phyloP scores from a whole-genome alignment of 495 filamentous ascomycete genomes.

The Physcia stellaris region DNA sequence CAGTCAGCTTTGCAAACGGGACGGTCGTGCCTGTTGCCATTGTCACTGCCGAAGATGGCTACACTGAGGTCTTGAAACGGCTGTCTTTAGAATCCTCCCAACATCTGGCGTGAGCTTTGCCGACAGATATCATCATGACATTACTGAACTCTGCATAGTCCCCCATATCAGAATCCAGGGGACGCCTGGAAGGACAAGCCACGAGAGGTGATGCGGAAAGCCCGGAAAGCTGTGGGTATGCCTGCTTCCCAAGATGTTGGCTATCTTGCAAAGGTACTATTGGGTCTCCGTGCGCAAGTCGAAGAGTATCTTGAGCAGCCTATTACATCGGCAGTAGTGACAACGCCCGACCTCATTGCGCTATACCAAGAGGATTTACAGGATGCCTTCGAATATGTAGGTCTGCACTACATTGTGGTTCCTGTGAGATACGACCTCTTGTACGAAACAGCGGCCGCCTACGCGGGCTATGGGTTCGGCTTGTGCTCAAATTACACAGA shows the following conservation, averaged over 20 bases:
- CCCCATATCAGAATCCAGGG: slow-evolving; percentile 3
- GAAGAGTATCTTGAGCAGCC: not conserved
- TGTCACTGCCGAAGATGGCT: slow-evolving; percentile 1
- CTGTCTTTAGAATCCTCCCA: slow-evolving; percentile 8
- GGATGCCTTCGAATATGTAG: slow-evolving; percentile 9
- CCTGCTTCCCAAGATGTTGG: slow-evolving; percentile 8
- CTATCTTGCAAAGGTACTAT: slow-evolving; percentile 1
- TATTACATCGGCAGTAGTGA: slow-evolving; percentile 1
- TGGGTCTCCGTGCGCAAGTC: not conserved
- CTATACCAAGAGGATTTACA: slow-evolving; percentile 11
- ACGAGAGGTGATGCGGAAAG: slow-evolving; percentile 1
- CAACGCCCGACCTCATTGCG: slow-evolving; percentile 7
- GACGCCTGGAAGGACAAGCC: slow-evolving; percentile 5
- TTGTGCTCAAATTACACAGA: slow-evolving; percentile 9
- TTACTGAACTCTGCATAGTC: slow-evolving; percentile 1
- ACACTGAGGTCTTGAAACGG: slow-evolving; percentile 2
- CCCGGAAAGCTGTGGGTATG: slow-evolving; percentile 9
- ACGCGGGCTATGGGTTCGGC: slow-evolving; percentile 11
- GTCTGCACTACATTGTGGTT: slow-evolving; percentile 1
- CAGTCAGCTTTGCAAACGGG: slow-evolving; percentile 6
- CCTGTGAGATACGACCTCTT: slow-evolving; percentile 3
- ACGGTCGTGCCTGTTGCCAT: slow-evolving; percentile 1
- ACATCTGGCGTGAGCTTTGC: slow-evolving; percentile 2
- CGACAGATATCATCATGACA: not conserved
- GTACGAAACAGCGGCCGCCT: slow-evolving; percentile 8